Evolutionary conservation across 1,139 yeast genomes (phyloP).

Genomic region (Keqinozyma sinolaborantium): DNA sequence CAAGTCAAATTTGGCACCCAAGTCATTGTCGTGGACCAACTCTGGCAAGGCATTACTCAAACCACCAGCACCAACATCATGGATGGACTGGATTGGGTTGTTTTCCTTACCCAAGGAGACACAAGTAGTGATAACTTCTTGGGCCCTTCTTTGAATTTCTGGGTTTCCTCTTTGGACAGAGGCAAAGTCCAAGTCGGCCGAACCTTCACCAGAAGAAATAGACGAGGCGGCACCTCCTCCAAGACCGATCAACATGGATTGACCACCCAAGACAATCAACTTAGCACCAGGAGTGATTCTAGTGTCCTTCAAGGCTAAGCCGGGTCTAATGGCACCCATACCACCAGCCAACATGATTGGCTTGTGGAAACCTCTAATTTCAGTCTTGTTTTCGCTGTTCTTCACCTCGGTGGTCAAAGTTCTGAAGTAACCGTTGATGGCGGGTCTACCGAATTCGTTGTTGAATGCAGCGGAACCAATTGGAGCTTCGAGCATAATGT

Average conservation of each 20-base stretch:
- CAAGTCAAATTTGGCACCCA: slow-evolving; percentile 91
- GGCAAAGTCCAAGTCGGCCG: slow-evolving; percentile 95
- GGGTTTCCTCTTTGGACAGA: slow-evolving; percentile 99
- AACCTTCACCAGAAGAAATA: slow-evolving; percentile 90
- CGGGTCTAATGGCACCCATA: slow-evolving; percentile 94
- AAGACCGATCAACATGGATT: slow-evolving; percentile 96
- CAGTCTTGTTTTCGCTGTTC: slow-evolving; percentile 59
- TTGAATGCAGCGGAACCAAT: slow-evolving; percentile 97
- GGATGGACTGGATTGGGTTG: slow-evolving; percentile 93
- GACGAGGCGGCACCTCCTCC: slow-evolving; percentile 99
- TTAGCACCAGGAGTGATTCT: slow-evolving; percentile 91
- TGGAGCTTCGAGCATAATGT: slow-evolving; percentile 97
- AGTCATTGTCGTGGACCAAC: slow-evolving; percentile 91
- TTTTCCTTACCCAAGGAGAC: slow-evolving; percentile 66
- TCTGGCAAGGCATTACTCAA: slow-evolving; percentile 96
- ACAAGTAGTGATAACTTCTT: slow-evolving; percentile 95
- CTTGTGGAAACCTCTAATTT: slow-evolving; percentile 94
- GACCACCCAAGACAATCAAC: slow-evolving; percentile 94
- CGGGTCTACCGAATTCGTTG: slow-evolving; percentile 98
- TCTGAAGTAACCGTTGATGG: slow-evolving; percentile 94
- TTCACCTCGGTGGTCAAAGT: slow-evolving; percentile 81
- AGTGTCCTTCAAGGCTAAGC: slow-evolving; percentile 81
- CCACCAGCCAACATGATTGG: slow-evolving; percentile 99
- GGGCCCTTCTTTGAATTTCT: slow-evolving; percentile 98
- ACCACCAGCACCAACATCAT: slow-evolving; percentile 99